Evolutionary conservation across 352 stramenopile genomes (phyloP).

Genomic region (Phytophthora sojae): DNA sequence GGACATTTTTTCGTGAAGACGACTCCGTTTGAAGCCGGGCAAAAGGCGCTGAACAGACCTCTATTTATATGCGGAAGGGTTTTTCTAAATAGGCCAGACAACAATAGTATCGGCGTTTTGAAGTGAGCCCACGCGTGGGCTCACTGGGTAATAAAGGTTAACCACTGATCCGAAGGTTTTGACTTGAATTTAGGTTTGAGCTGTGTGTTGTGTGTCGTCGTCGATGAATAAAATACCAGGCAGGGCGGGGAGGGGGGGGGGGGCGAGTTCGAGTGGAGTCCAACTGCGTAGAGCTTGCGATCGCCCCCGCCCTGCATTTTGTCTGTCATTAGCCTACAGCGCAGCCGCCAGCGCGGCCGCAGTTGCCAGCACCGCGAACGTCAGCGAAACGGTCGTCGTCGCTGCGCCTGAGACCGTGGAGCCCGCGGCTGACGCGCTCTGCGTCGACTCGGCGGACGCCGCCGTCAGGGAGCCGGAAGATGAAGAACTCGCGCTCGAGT

Average conservation of each 20-base stretch:
- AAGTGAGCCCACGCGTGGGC: no score
- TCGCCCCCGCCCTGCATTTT: conserved; percentile 3
- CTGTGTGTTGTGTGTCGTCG: conserved; percentile 24
- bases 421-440: conserved; percentile 26
- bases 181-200: conserved; percentile 2
- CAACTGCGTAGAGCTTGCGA: background rate
- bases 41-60: no score
- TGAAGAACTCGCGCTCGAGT: no score
- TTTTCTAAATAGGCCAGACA: no score
- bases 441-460: conserved; percentile 13
- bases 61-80: no score
- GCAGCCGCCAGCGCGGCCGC: conserved; percentile 15
- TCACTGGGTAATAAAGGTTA: no score
- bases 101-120: no score
- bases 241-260: conserved; percentile 1
- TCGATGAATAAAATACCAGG: conserved; percentile 44
- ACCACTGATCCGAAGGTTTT: background rate
- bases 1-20: no score
- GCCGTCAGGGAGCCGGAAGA: background rate
- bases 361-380: conserved; percentile 10
- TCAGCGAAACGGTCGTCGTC: conserved; percentile 12
- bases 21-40: no score
- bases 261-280: background rate
- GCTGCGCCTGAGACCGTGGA: conserved; percentile 13
- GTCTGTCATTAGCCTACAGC: conserved; percentile 34